Base-by-base conservation (phyloP, 352 stramenopile species). In the Globisporangium camurandrum region DNA sequence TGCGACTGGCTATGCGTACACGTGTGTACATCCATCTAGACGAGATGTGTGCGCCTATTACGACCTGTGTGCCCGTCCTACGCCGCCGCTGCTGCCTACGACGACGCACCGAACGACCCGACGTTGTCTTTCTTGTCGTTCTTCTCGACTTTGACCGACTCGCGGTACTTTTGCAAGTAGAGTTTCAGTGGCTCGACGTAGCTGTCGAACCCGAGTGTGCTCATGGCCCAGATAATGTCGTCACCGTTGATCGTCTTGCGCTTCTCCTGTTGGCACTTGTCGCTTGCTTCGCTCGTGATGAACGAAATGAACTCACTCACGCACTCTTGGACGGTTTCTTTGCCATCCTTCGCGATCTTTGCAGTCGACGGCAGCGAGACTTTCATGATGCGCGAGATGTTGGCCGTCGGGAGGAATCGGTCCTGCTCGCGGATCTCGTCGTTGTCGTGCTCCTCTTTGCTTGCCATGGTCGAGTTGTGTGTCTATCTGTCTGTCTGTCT, bases 221-320 rank as follows among this genome's bases (percentile, higher is more conserved):
- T 98, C 96, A 99, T 99, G 44, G 97, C 97, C 95, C 95, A 99
- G 39, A 99, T 84, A 51, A 99, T 88, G 73, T 99, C 97, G 71
- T 99, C 96, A 38, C 97, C 97, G 69, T 99, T 99, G 68, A 99
- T 99, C 23, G 97, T 99, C 84, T 99, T 99, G 49, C 97, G 77
- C 72, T 99, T 99, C 73, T 99, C 96, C 63, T 98, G 94, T 65
- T 99, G 90, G 71, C 97, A 99, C 64, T 99, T 99, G 71, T 99
- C 97, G 57, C 86, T 98, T 26, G 97, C 97, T 61, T 98, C 86
- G 63, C 78, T 98, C 49, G 97, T 99, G 64, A 99, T 98, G 77
- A 99, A 99, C 66, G 92, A 98, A 66, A 99, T 99, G 73, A 99
- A 99, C 77, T 99, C 97, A 42, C 90, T 98, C 52, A 99, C 97